These are phyloP conservation scores for Aphanomyces euteiches DNA, from an alignment of 352 stramenopile species.

Conservation along the genomic window DNA sequence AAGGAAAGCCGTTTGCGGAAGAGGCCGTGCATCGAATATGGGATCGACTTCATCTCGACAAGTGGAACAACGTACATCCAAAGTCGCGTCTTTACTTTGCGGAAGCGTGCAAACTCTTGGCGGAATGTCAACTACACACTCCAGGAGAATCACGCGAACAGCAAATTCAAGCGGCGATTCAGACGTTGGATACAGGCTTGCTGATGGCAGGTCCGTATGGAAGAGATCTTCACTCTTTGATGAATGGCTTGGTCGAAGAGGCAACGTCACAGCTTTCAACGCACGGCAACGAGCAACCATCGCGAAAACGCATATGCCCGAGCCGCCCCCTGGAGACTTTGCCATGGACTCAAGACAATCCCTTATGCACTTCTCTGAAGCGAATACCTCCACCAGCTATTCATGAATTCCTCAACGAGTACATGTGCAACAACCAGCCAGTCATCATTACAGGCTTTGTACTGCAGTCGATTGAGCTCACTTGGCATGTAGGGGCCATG, in stretches of 20 bases:
- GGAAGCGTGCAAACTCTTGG: constrained; percentile 49
- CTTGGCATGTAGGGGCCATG: constrained; percentile 48
- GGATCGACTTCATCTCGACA: constrained; percentile 69
- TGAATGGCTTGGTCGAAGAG: constrained; percentile 39
- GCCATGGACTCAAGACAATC: not conserved
- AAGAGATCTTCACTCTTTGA: constrained; percentile 45
- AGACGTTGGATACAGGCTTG: constrained; percentile 41
- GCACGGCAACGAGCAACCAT: not conserved
- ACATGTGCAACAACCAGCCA: constrained; percentile 60
- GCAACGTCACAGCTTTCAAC: not conserved
- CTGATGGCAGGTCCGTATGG: constrained; percentile 69
- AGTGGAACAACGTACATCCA: constrained; percentile 55
- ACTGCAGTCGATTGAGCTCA: not conserved
- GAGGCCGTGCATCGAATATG: constrained; percentile 60
- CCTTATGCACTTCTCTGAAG: constrained; percentile 26
- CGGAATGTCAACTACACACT: not conserved
- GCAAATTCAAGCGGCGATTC: not conserved
- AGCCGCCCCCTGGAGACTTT: no score
- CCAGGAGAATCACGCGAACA: constrained; percentile 16
- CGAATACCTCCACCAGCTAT: constrained; percentile 48
- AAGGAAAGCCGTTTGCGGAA: constrained; percentile 24
- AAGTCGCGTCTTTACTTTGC: constrained; percentile 67
- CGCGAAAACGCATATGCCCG: no score
- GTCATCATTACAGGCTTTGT: constrained; percentile 57
- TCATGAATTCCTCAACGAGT: constrained; percentile 44